These are phyloP conservation scores for Phytophthora europaea DNA, from an alignment of 352 stramenopile genomes.

Conservation along the genomic window DNA sequence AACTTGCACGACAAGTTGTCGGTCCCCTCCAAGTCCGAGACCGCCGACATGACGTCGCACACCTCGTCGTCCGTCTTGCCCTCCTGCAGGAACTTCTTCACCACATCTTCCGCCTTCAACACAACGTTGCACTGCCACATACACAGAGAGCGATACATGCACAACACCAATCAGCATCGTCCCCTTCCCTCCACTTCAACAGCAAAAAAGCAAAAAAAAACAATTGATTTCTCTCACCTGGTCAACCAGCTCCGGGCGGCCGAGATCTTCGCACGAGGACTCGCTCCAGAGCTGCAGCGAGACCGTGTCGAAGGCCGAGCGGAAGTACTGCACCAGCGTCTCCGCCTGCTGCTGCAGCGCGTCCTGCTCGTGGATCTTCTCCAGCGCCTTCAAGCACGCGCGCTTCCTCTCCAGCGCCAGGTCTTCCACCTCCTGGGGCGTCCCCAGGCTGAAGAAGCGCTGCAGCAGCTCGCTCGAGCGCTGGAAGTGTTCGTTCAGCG, in stretches of 20 bases:
- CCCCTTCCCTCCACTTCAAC: slow-evolving; percentile 5
- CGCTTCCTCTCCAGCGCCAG: slow-evolving; percentile 32
- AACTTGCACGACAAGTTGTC: slow-evolving; percentile 73
- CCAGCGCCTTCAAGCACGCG: slow-evolving; percentile 55
- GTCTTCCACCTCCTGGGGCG: slow-evolving; percentile 27
- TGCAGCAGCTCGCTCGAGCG: slow-evolving; percentile 51
- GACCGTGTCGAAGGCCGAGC: slow-evolving; percentile 51
- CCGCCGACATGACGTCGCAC: slow-evolving; percentile 48
- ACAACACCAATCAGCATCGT: neutral
- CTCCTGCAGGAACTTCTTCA: slow-evolving; percentile 49
- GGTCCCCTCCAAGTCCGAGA: slow-evolving; percentile 34
- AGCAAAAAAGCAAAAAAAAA: neutral
- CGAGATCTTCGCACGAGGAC: slow-evolving; percentile 64
- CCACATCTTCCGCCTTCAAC: slow-evolving; percentile 49
- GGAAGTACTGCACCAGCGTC: slow-evolving; percentile 50
- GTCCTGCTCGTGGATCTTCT: slow-evolving; percentile 57
- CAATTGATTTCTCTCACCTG: slow-evolving; percentile 38
- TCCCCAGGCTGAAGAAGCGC: slow-evolving; percentile 42
- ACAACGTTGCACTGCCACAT: slow-evolving; percentile 53
- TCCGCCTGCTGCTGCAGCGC: slow-evolving; percentile 46
- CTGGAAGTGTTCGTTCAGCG: slow-evolving; percentile 51
- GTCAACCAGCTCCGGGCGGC: slow-evolving; percentile 30
- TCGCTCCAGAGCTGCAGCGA: slow-evolving; percentile 54
- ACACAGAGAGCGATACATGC: neutral
- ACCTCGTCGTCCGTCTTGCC: slow-evolving; percentile 61